Evolutionary conservation across 169 alveolate genomes (phyloP).

Genomic region (Plasmodium berghei): DNA sequence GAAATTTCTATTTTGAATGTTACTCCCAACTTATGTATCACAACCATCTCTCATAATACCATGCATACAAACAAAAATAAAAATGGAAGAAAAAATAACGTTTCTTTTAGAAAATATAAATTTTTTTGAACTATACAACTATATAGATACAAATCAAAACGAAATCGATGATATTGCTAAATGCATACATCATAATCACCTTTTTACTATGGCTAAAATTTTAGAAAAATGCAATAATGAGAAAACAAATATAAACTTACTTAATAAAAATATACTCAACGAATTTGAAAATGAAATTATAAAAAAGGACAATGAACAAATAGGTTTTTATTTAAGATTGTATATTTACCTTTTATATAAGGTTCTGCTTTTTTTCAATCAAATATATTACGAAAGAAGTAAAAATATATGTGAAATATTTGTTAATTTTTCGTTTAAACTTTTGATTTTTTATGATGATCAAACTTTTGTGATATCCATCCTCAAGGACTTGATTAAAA

Average conservation of each 20-base stretch:
- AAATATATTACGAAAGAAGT: slow-evolving; percentile 33
- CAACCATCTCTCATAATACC: no score
- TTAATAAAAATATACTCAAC: slow-evolving; percentile 20
- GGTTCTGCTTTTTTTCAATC: slow-evolving; percentile 22
- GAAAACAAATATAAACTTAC: background rate
- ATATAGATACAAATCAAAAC: slow-evolving; percentile 7
- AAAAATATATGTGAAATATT: slow-evolving; percentile 33
- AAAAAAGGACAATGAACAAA: slow-evolving; percentile 11
- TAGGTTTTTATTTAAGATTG: slow-evolving; percentile 7
- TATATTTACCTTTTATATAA: slow-evolving; percentile 32
- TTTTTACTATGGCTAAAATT: slow-evolving; percentile 5
- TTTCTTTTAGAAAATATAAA: slow-evolving; percentile 16
- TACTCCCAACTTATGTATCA: no score
- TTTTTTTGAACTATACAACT: slow-evolving; percentile 24
- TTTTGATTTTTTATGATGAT: slow-evolving; percentile 32
- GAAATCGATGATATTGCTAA: slow-evolving; percentile 18
- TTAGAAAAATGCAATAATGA: slow-evolving; percentile 57
- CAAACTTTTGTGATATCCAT: background rate
- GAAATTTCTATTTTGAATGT: no score
- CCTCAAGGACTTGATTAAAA: background rate
- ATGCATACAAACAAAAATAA: no score
- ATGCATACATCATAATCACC: slow-evolving; percentile 26
- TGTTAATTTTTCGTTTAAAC: slow-evolving; percentile 18
- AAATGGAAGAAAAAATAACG: slow-evolving; percentile 19
- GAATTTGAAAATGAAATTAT: slow-evolving; percentile 26